Conservation (phyloP, 129 eudicot species). For the Chrysanthemum makinoi region DNA sequence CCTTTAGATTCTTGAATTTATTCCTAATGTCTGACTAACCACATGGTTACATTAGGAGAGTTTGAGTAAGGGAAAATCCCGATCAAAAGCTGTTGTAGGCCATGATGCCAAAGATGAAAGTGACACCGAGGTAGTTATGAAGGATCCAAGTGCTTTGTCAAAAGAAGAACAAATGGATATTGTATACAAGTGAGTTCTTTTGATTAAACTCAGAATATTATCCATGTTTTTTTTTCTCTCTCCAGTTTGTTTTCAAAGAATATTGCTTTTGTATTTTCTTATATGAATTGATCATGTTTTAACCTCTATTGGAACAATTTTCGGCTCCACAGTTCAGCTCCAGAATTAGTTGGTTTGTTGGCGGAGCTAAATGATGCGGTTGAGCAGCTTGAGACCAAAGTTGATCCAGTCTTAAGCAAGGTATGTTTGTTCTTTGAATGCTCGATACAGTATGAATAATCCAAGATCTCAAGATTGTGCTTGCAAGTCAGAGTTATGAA, state of each 20-base stretch:
- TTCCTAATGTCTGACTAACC: background rate
- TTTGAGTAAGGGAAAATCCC: constrained; percentile 46
- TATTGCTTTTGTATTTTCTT: background rate
- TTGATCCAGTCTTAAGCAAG: constrained; percentile 73
- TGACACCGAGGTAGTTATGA: constrained; percentile 58
- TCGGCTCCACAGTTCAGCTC: constrained; percentile 62
- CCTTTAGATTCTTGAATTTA: background rate
- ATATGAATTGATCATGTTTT: background rate
- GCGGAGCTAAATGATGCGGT: constrained; percentile 72
- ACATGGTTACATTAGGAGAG: constrained; percentile 38
- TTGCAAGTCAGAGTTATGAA: background rate
- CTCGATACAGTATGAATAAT: background rate
- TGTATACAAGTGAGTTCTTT: constrained; percentile 59
- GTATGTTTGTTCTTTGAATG: constrained; percentile 31
- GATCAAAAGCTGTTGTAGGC: constrained; percentile 37
- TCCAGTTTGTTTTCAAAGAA: background rate
- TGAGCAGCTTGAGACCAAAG: constrained; percentile 72
- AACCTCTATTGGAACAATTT: background rate
- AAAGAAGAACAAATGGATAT: constrained; percentile 90
- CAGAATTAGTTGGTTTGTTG: constrained; percentile 82
- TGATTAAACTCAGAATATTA: background rate
- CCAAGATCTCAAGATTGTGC: no score
- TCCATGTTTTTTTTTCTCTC: background rate
- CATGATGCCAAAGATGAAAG: constrained; percentile 46
- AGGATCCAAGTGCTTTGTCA: constrained; percentile 71